Evolutionary conservation across 768 basidiomycete species (phyloP).

Genomic region (Leccinum olivaceopallidum): DNA sequence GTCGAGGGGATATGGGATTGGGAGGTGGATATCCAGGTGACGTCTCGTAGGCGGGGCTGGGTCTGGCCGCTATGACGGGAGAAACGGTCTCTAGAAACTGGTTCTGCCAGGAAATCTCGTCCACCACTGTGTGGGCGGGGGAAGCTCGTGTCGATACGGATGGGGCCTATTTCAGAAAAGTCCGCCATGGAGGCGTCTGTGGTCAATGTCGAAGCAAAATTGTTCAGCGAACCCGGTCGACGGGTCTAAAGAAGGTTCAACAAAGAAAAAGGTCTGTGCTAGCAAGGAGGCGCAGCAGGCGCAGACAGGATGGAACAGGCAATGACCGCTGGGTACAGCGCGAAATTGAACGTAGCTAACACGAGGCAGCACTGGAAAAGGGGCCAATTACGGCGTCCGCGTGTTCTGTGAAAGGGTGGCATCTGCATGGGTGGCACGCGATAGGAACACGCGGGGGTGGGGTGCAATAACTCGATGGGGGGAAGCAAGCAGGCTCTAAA

Average conservation of each 20-base stretch:
- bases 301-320: conserved; percentile 26
- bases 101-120: conserved; percentile 29
- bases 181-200: conserved; percentile 26
- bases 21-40: conserved; percentile 33
- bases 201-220: conserved; percentile 1
- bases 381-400: conserved; percentile 19
- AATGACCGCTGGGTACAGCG: conserved; percentile 14
- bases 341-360: conserved; percentile 23
- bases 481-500: not conserved
- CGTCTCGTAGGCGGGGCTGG: conserved; percentile 28
- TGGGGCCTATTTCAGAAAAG: conserved; percentile 21
- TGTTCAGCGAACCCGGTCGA: not conserved
- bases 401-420: conserved; percentile 5
- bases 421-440: conserved; percentile 13
- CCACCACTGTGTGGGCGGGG: conserved; percentile 28
- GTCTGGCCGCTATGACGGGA: conserved; percentile 31
- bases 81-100: conserved; percentile 27
- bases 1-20: conserved; percentile 29
- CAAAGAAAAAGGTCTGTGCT: conserved; percentile 4
- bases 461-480: not conserved
- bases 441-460: not conserved
- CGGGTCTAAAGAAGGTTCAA: not conserved
- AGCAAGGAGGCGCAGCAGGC: conserved; percentile 23
- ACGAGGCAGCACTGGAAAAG: conserved; percentile 35
- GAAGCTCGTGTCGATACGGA: conserved; percentile 34